These are phyloP conservation scores for Xylariaceae sp. DNA, from an alignment of 2,329 filamentous ascomycete species.

Conservation along the genomic window DNA sequence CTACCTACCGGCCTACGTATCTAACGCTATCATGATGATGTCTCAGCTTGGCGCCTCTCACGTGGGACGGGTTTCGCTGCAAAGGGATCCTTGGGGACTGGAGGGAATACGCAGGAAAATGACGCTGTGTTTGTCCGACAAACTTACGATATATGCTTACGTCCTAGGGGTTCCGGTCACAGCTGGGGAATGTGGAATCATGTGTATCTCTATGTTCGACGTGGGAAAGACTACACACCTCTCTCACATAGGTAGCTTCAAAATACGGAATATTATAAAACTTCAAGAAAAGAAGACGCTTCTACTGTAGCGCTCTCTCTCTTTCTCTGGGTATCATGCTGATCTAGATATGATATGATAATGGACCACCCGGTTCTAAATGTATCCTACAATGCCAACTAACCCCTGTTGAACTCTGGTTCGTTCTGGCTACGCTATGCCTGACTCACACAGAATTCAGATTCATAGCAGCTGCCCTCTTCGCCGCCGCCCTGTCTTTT, in stretches of 20 bases:
- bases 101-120: neutral
- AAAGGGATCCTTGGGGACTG: neutral
- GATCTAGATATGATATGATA: neutral
- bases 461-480: constrained; percentile 11
- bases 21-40: neutral
- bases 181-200: neutral
- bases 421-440: too few species aligned
- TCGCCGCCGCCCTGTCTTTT: constrained; percentile 28
- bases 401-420: neutral
- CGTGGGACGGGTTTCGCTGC: neutral
- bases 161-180: neutral
- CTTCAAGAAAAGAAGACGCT: neutral
- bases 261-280: constrained; percentile 6
- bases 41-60: neutral
- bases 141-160: neutral
- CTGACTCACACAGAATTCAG: neutral
- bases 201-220: neutral
- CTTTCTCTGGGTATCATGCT: constrained; percentile 1
- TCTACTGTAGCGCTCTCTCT: neutral
- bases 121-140: neutral
- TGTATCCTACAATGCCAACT: neutral
- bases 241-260: neutral
- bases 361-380: too few species aligned
- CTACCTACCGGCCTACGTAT: neutral
- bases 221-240: constrained; percentile 8